Conservation (phyloP, 169 alveolate genomes). For the Eimeria maxima region DNA sequence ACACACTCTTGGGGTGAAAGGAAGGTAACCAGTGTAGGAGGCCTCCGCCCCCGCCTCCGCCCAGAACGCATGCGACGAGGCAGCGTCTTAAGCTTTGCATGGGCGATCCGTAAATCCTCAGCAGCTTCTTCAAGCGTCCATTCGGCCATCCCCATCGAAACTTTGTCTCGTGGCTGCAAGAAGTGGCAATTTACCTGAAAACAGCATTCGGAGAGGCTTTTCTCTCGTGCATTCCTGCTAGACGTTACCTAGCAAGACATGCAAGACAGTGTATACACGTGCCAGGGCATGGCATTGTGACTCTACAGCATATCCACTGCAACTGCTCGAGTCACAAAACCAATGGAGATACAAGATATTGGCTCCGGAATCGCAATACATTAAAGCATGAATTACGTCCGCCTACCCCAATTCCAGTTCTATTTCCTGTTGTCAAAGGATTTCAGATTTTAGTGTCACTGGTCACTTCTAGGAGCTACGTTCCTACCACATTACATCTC, state of each 20-base stretch:
- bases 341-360: too few species aligned
- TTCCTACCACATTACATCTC: neutral
- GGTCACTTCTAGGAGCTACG: neutral
- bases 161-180: constrained; percentile 75
- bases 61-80: constrained; percentile 77
- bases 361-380: too few species aligned
- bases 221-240: neutral
- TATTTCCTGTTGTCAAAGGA: neutral
- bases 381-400: neutral
- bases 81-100: constrained; percentile 64
- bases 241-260: too few species aligned
- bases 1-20: constrained; percentile 33
- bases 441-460: neutral
- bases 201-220: neutral
- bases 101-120: constrained; percentile 44
- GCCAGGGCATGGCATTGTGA: neutral
- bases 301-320: neutral
- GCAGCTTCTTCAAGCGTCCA: constrained; percentile 72
- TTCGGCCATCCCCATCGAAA: constrained; percentile 72
- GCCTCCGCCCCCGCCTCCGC: constrained; percentile 48
- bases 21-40: constrained; percentile 57
- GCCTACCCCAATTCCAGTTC: neutral
- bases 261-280: too few species aligned
- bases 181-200: constrained; percentile 69
- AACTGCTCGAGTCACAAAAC: neutral